Evolutionary conservation across 1,139 yeast genomes (phyloP).

Genomic region (Pichia sp.): DNA sequence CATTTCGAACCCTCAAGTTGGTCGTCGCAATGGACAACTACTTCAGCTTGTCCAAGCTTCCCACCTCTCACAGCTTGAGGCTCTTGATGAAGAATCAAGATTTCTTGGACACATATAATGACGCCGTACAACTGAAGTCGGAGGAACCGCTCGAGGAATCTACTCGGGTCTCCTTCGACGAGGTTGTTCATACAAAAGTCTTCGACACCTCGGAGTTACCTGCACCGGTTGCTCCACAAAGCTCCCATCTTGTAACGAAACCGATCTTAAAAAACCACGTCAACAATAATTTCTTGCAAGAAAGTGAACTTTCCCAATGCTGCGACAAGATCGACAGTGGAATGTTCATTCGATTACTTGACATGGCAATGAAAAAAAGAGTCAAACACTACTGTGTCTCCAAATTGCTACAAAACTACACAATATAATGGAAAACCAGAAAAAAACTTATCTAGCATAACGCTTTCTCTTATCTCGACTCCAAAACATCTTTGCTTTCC

Average conservation of each 20-base stretch:
- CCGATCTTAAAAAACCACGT: neutral
- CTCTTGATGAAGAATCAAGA: conserved; percentile 1
- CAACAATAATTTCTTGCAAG: conserved; percentile 1
- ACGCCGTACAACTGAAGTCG: too few relatives aligned
- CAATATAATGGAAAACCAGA: neutral
- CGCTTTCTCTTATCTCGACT: neutral
- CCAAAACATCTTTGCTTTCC: neutral
- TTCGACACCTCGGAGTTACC: neutral
- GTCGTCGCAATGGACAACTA: conserved; percentile 6
- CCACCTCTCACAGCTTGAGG: neutral
- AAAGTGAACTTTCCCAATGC: neutral
- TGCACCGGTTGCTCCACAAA: neutral
- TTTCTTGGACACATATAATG: neutral
- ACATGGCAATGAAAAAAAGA: neutral
- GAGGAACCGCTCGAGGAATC: neutral
- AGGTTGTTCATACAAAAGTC: neutral
- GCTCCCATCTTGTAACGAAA: neutral
- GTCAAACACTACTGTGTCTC: neutral
- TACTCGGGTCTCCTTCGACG: neutral
- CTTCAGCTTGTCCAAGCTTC: conserved; percentile 2
- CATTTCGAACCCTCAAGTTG: conserved; percentile 1
- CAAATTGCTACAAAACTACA: neutral
- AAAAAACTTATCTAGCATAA: neutral
- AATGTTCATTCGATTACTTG: neutral
- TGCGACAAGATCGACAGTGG: conserved; percentile 3